Evolutionary conservation across 2,329 filamentous ascomycete species (phyloP).

Genomic region (Sporothrix inflata): DNA sequence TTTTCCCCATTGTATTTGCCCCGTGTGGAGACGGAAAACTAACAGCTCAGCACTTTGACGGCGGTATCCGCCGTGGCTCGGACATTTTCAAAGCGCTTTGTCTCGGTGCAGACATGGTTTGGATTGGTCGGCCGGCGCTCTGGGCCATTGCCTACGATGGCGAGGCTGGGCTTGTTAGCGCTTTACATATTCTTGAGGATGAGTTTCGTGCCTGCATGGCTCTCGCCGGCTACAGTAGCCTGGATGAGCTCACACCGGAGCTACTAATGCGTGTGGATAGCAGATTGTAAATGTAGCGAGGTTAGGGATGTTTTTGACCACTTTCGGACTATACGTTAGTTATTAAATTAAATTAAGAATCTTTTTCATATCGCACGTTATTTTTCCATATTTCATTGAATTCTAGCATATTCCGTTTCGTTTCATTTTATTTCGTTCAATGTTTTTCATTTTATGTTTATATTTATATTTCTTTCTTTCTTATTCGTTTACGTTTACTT

Average conservation of each 20-base stretch:
- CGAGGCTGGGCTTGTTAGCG: not conserved
- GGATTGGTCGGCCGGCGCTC: slow-evolving; percentile 1
- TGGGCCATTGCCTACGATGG: slow-evolving; percentile 19
- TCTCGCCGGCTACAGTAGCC: not conserved
- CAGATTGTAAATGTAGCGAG: not conserved
- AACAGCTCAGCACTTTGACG: not conserved
- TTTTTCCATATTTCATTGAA: no score
- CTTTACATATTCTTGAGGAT: not conserved
- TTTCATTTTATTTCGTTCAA: no score
- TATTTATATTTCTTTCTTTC: no score
- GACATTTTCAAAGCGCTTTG: slow-evolving; percentile 1
- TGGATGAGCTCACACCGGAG: not conserved
- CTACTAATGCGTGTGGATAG: not conserved
- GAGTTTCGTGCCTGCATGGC: slow-evolving; percentile 16
- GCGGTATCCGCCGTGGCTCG: not conserved
- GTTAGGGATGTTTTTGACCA: not conserved
- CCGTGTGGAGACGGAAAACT: no score
- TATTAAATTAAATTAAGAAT: no score
- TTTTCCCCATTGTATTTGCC: not conserved
- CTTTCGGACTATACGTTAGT: no score
- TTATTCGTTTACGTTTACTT: no score
- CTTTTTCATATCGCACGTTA: no score
- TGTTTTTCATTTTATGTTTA: no score
- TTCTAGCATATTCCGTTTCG: no score
- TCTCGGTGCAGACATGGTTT: slow-evolving; percentile 3